Evolutionary conservation across 169 alveolate species (phyloP).

Genomic region (Cryptosporidium andersoni): DNA sequence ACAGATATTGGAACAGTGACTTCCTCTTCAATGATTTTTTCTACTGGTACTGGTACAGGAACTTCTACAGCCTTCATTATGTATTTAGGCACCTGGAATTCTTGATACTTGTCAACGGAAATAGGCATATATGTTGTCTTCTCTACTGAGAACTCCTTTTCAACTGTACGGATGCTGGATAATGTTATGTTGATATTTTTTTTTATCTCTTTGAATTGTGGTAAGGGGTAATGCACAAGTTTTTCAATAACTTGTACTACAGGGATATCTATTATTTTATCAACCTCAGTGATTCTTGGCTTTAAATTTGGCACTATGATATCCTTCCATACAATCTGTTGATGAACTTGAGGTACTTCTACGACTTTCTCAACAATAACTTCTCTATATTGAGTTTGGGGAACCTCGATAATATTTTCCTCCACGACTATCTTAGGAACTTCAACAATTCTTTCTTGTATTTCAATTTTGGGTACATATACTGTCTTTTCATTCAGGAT

Average conservation of each 20-base stretch:
- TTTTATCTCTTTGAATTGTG: conserved; percentile 38
- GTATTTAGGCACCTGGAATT: conserved; percentile 67
- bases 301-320: conserved; percentile 58
- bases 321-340: conserved; percentile 62
- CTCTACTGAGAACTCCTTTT: conserved; percentile 43
- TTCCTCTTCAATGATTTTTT: conserved; percentile 66
- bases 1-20: conserved; percentile 65
- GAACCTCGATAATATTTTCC: conserved; percentile 52
- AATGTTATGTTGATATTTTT: conserved; percentile 51
- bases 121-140: conserved; percentile 45
- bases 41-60: conserved; percentile 67
- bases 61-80: conserved; percentile 66
- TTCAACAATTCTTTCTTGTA: conserved; percentile 64
- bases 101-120: conserved; percentile 64
- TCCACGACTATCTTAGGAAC: conserved; percentile 66
- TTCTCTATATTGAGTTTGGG: conserved; percentile 59
- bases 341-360: conserved; percentile 61
- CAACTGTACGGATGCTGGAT: conserved; percentile 22
- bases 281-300: conserved; percentile 59
- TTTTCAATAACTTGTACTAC: conserved; percentile 60
- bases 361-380: conserved; percentile 46
- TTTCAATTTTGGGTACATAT: conserved; percentile 49
- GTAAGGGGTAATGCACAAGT: conserved; percentile 47
- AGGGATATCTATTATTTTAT: conserved; percentile 48
- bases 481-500: conserved; percentile 52